Evolutionary conservation across 2,329 filamentous ascomycete species (phyloP).

Genomic region (Parafenestella ontariensis): DNA sequence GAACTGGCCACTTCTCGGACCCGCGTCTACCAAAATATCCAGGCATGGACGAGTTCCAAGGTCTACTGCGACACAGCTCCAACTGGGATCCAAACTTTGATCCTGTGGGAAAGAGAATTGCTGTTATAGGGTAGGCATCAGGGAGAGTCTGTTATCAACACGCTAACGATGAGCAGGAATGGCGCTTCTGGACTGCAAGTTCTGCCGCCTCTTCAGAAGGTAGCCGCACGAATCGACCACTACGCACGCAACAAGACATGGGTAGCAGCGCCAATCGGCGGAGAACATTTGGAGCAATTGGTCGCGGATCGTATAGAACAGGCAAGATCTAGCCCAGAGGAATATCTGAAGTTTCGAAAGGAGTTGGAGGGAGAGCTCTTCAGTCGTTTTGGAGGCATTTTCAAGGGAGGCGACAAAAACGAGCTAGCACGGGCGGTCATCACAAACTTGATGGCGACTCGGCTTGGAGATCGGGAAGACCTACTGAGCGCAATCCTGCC

Average conservation of each 20-base stretch:
- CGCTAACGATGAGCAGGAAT: constrained; percentile 42
- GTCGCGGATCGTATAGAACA: constrained; percentile 48
- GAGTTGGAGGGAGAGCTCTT: constrained; percentile 60
- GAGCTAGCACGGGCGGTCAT: constrained; percentile 14
- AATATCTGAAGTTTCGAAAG: constrained; percentile 59
- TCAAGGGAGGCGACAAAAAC: constrained; percentile 36
- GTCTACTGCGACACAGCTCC: constrained; percentile 15
- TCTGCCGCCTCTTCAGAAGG: constrained; percentile 63
- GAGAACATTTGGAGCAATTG: constrained; percentile 62
- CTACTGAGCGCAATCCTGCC: constrained; percentile 39
- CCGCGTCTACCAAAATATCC: constrained; percentile 6
- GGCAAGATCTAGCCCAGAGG: constrained; percentile 50
- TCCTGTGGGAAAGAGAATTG: constrained; percentile 56
- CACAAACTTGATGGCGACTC: constrained; percentile 32
- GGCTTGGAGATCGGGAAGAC: constrained; percentile 41
- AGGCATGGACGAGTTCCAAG: constrained; percentile 13
- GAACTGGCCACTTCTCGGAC: constrained; percentile 13
- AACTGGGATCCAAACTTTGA: constrained; percentile 48
- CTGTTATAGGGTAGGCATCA: constrained; percentile 30
- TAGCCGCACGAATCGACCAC: constrained; percentile 57
- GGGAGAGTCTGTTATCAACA: background rate
- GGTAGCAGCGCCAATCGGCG: constrained; percentile 60
- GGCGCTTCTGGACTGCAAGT: constrained; percentile 68
- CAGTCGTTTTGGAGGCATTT: constrained; percentile 51
- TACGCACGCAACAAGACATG: constrained; percentile 68